Evolutionary conservation across 805 yeast genomes (phyloP), one percentile per base, ranked within the genome.

Genomic region (Candida ascalaphidarum): DNA sequence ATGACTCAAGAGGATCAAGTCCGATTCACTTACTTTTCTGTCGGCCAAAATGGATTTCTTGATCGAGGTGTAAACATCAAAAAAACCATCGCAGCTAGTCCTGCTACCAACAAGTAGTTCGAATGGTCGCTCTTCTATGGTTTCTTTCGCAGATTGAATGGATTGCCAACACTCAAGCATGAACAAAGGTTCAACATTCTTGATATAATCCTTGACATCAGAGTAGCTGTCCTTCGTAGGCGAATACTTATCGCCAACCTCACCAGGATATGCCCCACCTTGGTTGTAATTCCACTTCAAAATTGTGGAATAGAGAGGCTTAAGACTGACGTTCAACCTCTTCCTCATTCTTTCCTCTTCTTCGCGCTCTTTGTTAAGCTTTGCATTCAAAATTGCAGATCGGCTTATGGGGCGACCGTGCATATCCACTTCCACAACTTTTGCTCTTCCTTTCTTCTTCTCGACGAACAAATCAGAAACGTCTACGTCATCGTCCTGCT

Each of bases 151-250:
- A 4, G 83, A 67, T 39, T 76, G 79, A 16, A 92, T 71, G 0
- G 84, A 81, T 45, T 88, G 95, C 96, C 97, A 94, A 37, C 95
- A 82, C 55, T 92, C 99, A 22, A 89, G 55, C 48, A 88, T 56
- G 24, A 92, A 58, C 23, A 92, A 61, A 0, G 98, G 98, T 39
- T 78, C 82, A 51, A 84, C 80, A 1, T 71, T 65, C 20, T 62
- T 59, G 26, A 70, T 71, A 45, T 94, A 92, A 3, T 81, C 85
- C n/a, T 57, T 60, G 4, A 76, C 74, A 28, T 70, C 58, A 0
- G 43, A 32, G 45, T 83, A 92, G 2, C 54, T 43, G 38, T 75
- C 75, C 17, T 71, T 68, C 5, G 83, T 78, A 1, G 59, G 50
- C 1, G 46, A 43, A 41, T 70, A 72, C 1, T 52, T 44, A 3